phyloP scores from a whole-genome alignment of 352 stramenopile genomes.

The Phytophthora aleatoria region DNA sequence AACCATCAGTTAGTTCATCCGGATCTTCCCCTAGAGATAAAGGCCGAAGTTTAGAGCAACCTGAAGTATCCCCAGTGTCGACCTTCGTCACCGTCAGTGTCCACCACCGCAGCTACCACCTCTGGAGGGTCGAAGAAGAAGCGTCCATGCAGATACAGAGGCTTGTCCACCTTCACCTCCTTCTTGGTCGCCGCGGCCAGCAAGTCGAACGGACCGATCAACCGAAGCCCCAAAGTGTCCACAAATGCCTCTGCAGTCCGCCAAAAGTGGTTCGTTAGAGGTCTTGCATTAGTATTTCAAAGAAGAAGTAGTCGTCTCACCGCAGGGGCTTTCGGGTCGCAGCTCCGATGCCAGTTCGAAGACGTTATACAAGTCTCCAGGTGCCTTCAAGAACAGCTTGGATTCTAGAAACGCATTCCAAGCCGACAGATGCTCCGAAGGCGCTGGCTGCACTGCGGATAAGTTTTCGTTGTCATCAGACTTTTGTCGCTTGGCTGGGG shows the following conservation, averaged over 20 bases:
- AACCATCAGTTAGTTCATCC: background rate
- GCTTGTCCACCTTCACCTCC: slow-evolving; percentile 36
- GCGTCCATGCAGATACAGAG: slow-evolving; percentile 56
- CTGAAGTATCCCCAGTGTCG: slow-evolving; percentile 63
- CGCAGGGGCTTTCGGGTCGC: slow-evolving; percentile 31
- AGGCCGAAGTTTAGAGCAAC: slow-evolving; percentile 16
- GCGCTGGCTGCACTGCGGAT: background rate
- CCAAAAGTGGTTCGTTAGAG: slow-evolving; percentile 5
- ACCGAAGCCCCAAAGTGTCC: slow-evolving; percentile 40
- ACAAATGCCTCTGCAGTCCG: slow-evolving; percentile 51
- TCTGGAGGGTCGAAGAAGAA: slow-evolving; percentile 63
- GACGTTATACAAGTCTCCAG: slow-evolving; percentile 51
- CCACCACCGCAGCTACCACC: slow-evolving; percentile 42
- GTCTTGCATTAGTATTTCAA: background rate
- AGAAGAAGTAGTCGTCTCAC: slow-evolving; percentile 20
- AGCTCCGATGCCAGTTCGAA: slow-evolving; percentile 49
- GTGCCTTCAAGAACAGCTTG: slow-evolving; percentile 38
- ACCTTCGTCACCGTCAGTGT: slow-evolving; percentile 19
- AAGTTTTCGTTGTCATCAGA: background rate
- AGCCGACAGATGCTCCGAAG: slow-evolving; percentile 7
- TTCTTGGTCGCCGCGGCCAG: slow-evolving; percentile 27
- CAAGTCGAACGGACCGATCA: slow-evolving; percentile 61
- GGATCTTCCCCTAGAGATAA: background rate
- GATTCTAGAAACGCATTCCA: slow-evolving; percentile 50
- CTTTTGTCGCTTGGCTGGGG: slow-evolving; percentile 22